These are phyloP conservation scores for Bruguiera gymnorhiza DNA, from an alignment of 345 rosid species.

Conservation along the genomic window DNA sequence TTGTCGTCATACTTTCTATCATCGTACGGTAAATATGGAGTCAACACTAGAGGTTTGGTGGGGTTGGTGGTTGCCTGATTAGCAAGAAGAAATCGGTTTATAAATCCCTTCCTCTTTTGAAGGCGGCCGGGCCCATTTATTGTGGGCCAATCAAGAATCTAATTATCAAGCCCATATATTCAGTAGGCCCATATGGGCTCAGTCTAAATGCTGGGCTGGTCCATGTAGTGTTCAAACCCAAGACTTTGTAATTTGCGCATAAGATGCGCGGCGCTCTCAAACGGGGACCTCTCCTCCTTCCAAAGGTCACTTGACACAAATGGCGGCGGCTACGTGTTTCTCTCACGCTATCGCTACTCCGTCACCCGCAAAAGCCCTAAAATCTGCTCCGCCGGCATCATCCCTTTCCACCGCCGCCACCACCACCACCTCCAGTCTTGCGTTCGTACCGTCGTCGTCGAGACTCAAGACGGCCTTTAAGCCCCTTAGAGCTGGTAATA, in stretches of 20 bases:
- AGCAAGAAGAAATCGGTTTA: constrained; percentile 1
- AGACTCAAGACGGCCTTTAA: background rate
- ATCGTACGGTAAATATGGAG: background rate
- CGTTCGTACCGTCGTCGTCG: no score
- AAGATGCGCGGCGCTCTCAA: no score
- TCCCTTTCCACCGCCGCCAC: background rate
- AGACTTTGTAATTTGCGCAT: no score
- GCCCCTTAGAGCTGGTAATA: background rate
- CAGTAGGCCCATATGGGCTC: no score
- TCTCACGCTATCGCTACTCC: background rate
- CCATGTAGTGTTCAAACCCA: no score
- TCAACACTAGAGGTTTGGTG: constrained; percentile 3
- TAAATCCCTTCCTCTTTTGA: no score
- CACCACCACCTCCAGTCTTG: background rate
- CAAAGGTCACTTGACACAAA: background rate
- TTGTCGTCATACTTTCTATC: background rate
- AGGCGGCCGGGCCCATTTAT: no score
- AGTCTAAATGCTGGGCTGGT: no score
- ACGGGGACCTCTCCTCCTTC: background rate
- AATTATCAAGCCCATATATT: no score
- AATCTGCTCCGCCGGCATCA: background rate
- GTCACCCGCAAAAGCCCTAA: background rate
- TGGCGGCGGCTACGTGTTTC: background rate
- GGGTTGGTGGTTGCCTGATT: constrained; percentile 5
- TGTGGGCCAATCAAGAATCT: no score